phyloP scores from a whole-genome alignment of 176 grass and related monocot genomes.

The Zea luxurians region DNA sequence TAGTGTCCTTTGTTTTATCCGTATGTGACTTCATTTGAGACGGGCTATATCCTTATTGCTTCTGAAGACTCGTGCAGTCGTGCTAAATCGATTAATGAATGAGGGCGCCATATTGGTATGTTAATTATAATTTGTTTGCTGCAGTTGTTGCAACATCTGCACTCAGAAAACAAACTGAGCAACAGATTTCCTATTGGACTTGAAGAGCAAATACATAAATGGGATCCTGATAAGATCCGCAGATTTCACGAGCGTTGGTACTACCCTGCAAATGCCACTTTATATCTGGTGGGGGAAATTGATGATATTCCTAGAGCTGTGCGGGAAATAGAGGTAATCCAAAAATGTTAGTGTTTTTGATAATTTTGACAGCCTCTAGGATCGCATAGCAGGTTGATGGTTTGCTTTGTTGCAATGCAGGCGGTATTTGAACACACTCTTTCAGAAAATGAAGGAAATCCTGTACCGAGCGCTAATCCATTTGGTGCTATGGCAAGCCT shows the following conservation, averaged over 20 bases:
- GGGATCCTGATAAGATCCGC: conserved; percentile 89
- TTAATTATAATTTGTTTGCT: conserved; percentile 40
- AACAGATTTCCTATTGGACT: conserved; percentile 96
- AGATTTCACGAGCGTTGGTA: conserved; percentile 98
- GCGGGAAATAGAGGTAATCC: conserved; percentile 65
- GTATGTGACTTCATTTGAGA: neutral
- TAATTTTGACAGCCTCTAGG: neutral
- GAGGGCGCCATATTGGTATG: neutral
- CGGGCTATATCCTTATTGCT: conserved; percentile 24
- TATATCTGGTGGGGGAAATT: conserved; percentile 94
- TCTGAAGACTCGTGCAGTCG: conserved; percentile 16
- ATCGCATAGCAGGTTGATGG: neutral
- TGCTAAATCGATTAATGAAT: conserved; percentile 27
- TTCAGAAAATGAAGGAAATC: conserved; percentile 47
- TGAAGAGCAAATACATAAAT: conserved; percentile 96
- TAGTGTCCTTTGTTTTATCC: neutral
- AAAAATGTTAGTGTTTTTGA: conserved; percentile 13
- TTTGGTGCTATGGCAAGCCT: conserved; percentile 91
- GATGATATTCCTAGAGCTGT: conserved; percentile 72
- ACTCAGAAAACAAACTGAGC: conserved; percentile 96
- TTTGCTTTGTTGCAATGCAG: conserved; percentile 40
- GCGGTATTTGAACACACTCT: conserved; percentile 69
- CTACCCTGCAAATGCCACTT: conserved; percentile 95
- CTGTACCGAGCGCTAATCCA: conserved; percentile 41
- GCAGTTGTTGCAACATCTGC: conserved; percentile 97